Conservation (phyloP, 176 grass and related monocot genomes). For the Oropetium thomaeum region DNA sequence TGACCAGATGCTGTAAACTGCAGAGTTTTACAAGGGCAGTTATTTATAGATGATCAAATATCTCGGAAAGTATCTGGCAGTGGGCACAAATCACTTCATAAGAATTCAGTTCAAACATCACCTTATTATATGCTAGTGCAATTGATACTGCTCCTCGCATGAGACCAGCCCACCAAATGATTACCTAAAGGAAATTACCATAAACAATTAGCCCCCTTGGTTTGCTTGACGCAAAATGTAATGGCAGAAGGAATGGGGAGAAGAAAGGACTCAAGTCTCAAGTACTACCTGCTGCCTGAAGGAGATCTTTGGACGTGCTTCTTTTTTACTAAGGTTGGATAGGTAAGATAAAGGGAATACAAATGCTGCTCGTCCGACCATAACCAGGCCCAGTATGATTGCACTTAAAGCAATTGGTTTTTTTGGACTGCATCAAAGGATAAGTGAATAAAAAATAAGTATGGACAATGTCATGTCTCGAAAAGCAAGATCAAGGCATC, state of each 20-base stretch:
- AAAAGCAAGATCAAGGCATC: constrained; percentile 21
- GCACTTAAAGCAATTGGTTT: constrained; percentile 78
- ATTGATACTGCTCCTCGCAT: constrained; percentile 99
- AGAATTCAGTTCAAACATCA: constrained; percentile 34
- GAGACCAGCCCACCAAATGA: constrained; percentile 97
- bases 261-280: constrained; percentile 2
- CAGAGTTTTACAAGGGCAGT: constrained; percentile 21
- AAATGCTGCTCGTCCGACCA: constrained; percentile 89
- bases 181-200: constrained; percentile 47
- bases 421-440: constrained; percentile 63
- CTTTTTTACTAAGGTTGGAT: constrained; percentile 77
- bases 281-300: constrained; percentile 74
- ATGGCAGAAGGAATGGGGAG: not conserved
- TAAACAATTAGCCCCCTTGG: constrained; percentile 14
- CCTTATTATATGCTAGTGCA: constrained; percentile 99
- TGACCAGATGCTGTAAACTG: constrained; percentile 79
- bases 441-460: constrained; percentile 14
- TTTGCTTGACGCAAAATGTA: constrained; percentile 10
- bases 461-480: not conserved
- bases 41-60: constrained; percentile 9
- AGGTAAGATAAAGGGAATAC: constrained; percentile 78
- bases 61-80: not conserved
- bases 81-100: constrained; percentile 18
- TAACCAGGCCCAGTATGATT: constrained; percentile 82
- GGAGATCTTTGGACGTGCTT: constrained; percentile 63